These are phyloP conservation scores for Chalciporus pseudorubinellus DNA, from an alignment of 768 basidiomycete genomes.

Conservation along the genomic window DNA sequence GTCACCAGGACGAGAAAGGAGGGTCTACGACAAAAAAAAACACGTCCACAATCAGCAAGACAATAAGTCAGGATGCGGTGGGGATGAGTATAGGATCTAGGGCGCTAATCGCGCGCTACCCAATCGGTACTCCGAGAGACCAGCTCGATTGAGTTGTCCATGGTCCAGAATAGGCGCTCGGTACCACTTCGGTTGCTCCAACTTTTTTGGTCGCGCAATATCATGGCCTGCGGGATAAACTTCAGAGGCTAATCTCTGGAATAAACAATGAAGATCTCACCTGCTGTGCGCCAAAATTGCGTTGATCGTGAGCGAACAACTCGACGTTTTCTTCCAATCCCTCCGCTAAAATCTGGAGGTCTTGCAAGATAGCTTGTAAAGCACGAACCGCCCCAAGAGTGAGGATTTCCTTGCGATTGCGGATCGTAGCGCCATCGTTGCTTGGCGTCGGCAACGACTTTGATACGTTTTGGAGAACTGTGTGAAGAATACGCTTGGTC, in stretches of 20 bases:
- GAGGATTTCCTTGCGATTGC: conserved; percentile 77
- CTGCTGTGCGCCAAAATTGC: conserved; percentile 97
- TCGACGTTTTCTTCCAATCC: conserved; percentile 90
- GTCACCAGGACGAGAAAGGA: conserved; percentile 2
- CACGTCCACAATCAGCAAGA: conserved; percentile 8
- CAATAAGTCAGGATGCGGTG: not conserved
- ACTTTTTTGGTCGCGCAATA: conserved; percentile 91
- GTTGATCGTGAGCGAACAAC: conserved; percentile 87
- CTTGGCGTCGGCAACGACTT: conserved; percentile 64
- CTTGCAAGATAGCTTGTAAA: conserved; percentile 81
- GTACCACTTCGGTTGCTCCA: conserved; percentile 92
- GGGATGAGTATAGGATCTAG: not conserved
- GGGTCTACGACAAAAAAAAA: conserved; percentile 6
- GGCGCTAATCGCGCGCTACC: conserved; percentile 65
- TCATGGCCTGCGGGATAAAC: conserved; percentile 72
- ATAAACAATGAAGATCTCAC: conserved; percentile 37
- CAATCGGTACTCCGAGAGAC: conserved; percentile 84
- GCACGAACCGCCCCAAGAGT: conserved; percentile 73
- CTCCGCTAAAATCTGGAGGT: conserved; percentile 83
- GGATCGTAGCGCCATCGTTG: conserved; percentile 42
- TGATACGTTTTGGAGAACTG: conserved; percentile 82
- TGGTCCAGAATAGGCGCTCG: conserved; percentile 90
- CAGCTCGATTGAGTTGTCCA: conserved; percentile 86
- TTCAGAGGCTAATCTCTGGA: conserved; percentile 2
- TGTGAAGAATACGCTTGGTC: conserved; percentile 90